Evolutionary conservation across 2,329 filamentous ascomycete genomes (phyloP), one percentile per base, ranked within the genome.

Genomic region (Penicillium glabrum): DNA sequence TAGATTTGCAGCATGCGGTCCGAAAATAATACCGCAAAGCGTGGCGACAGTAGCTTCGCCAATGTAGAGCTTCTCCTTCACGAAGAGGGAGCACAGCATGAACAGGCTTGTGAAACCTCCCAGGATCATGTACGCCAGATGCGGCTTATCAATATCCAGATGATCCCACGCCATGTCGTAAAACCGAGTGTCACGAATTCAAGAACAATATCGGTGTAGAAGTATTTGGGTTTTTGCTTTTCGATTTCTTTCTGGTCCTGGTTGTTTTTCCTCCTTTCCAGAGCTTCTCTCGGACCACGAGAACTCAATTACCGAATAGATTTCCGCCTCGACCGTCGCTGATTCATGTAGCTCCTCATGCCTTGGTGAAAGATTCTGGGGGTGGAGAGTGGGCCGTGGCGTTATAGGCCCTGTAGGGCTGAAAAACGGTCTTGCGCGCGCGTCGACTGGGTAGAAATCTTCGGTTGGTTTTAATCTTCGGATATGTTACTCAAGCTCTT

Each of bases 71-170:
- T 53, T 53, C 51, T 47, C 51, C 33, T 53, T 53, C 9, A 53
- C 44, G 24, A 53, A 87, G 54, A 96, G 91, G 58, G 95, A 99
- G 76, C 92, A 96, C 58, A 99, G 82, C 95, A 99, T 99, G 80
- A 99, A 99, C 68, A 99, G 81, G 59, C 89, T 92, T 66, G 95
- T 99, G 80, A 99, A 99, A 74, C 93, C 95, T 69, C 95, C 95
- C 55, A 99, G 82, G 77, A 99, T 97, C 78, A 98, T 91, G 78
- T 99, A 99, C 64, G 96, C 95, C 90, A 98, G 77, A 82, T 99
- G 95, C 69, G 95, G 91, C 82, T 89, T 90, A 78, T 96, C 97
- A 79, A 98, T 88, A 52, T 77, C 76, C 58, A 82, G 66, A 56
- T 82, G 80, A 53, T 80, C 73, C 80, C 80, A 82, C 57, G 73